Conservation (phyloP, 768 basidiomycete species). For the Lactifluus subvellereus region DNA sequence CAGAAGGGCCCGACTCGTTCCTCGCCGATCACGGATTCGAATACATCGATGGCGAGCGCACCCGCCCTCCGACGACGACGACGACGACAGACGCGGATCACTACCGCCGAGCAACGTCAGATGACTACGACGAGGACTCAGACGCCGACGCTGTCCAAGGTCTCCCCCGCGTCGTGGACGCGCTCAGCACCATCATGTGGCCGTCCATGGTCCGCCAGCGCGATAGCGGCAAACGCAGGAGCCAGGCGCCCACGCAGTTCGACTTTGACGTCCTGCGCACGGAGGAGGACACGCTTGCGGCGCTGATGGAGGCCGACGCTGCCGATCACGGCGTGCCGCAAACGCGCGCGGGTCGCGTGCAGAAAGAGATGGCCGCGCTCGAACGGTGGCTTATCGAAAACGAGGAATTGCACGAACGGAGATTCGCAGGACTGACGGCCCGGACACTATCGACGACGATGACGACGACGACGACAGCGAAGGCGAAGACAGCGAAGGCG, state of each 20-base stretch:
- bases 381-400: constrained; percentile 58
- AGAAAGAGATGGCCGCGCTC: constrained; percentile 52
- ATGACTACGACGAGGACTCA: not conserved
- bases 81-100: not conserved
- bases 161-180: constrained; percentile 67
- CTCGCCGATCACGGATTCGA: constrained; percentile 70
- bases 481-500: not conserved
- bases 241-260: constrained; percentile 30
- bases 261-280: constrained; percentile 22
- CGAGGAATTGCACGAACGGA: constrained; percentile 31
- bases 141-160: constrained; percentile 30
- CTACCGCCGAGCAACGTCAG: not conserved
- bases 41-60: constrained; percentile 53
- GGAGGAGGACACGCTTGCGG: constrained; percentile 34
- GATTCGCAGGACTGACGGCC: not conserved
- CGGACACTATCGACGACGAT: not conserved
- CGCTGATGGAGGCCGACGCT: constrained; percentile 30
- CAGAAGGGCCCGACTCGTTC: constrained; percentile 54
- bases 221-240: constrained; percentile 28
- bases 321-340: constrained; percentile 21
- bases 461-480: constrained; percentile 5
- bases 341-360: constrained; percentile 30
- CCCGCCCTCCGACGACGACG: not conserved
- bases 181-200: constrained; percentile 86
- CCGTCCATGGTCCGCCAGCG: constrained; percentile 57